phyloP scores from a whole-genome alignment of 768 basidiomycete genomes.

The Candolleomyces eurysporus region DNA sequence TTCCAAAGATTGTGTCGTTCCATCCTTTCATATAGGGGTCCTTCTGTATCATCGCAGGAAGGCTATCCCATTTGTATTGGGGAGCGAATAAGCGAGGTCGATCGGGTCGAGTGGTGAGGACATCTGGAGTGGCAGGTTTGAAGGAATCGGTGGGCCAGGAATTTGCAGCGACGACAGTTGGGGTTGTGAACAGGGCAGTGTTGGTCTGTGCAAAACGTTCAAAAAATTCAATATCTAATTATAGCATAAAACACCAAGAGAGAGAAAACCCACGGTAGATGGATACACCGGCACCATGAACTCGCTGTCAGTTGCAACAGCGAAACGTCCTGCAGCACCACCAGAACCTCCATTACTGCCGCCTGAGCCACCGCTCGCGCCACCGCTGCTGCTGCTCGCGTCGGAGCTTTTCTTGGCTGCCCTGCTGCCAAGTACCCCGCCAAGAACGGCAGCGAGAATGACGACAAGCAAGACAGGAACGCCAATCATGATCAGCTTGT shows the following conservation, averaged over 20 bases:
- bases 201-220: slow-evolving; percentile 54
- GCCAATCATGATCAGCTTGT: slow-evolving; percentile 74
- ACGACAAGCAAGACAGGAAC: slow-evolving; percentile 61
- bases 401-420: slow-evolving; percentile 39
- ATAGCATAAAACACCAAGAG: background rate
- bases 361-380: slow-evolving; percentile 42
- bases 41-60: slow-evolving; percentile 68
- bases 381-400: slow-evolving; percentile 37
- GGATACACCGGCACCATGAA: slow-evolving; percentile 86
- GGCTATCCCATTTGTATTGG: slow-evolving; percentile 82
- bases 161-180: slow-evolving; percentile 63
- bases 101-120: slow-evolving; percentile 62
- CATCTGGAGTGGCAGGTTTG: slow-evolving; percentile 56
- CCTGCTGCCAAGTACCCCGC: slow-evolving; percentile 74
- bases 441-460: slow-evolving; percentile 66
- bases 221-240: background rate
- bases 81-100: slow-evolving; percentile 92
- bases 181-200: slow-evolving; percentile 61
- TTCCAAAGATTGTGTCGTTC: slow-evolving; percentile 87
- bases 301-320: slow-evolving; percentile 75
- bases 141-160: slow-evolving; percentile 83
- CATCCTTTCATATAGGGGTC: slow-evolving; percentile 85
- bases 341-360: slow-evolving; percentile 47
- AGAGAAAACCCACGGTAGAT: slow-evolving; percentile 63
- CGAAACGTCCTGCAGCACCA: slow-evolving; percentile 52